Conservation (phyloP, 192 early-diverging fungal species). For the Entomortierella chlamydospora region DNA sequence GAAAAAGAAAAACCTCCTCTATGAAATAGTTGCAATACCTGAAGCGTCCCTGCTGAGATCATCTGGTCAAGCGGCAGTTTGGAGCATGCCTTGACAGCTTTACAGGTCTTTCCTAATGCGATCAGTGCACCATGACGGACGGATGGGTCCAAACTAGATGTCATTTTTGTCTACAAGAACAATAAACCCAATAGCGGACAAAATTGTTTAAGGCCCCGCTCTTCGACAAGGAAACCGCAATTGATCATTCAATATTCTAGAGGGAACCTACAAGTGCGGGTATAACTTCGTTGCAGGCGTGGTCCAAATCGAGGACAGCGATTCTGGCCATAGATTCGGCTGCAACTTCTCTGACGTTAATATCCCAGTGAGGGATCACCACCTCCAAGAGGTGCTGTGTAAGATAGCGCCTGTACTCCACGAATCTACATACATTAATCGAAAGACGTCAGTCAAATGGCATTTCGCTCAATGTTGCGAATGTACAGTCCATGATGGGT, state of each 20-base stretch:
- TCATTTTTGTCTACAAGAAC: slow-evolving; percentile 16
- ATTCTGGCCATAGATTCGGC: slow-evolving; percentile 78
- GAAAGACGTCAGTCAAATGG: neutral
- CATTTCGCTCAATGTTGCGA: too few species aligned
- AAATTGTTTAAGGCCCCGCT: neutral
- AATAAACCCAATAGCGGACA: neutral
- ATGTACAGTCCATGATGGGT: neutral
- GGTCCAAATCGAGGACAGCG: slow-evolving; percentile 67
- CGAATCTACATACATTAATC: slow-evolving; percentile 62
- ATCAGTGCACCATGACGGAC: slow-evolving; percentile 49
- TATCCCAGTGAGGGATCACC: slow-evolving; percentile 91
- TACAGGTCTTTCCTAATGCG: slow-evolving; percentile 36
- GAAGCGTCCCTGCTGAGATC: slow-evolving; percentile 8
- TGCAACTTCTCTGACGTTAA: slow-evolving; percentile 79
- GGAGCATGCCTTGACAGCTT: slow-evolving; percentile 31
- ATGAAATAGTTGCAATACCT: slow-evolving; percentile 5
- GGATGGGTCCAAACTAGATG: slow-evolving; percentile 32
- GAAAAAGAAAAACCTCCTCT: neutral
- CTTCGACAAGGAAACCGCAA: neutral
- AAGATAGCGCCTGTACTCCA: slow-evolving; percentile 80
- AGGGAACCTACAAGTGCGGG: slow-evolving; percentile 65
- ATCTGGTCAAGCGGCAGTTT: slow-evolving; percentile 17
- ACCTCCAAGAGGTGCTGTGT: slow-evolving; percentile 75
- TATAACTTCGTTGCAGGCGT: slow-evolving; percentile 63
- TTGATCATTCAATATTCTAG: neutral